phyloP scores from a whole-genome alignment of 2,329 filamentous ascomycete genomes.

The Emmonsia crescens region DNA sequence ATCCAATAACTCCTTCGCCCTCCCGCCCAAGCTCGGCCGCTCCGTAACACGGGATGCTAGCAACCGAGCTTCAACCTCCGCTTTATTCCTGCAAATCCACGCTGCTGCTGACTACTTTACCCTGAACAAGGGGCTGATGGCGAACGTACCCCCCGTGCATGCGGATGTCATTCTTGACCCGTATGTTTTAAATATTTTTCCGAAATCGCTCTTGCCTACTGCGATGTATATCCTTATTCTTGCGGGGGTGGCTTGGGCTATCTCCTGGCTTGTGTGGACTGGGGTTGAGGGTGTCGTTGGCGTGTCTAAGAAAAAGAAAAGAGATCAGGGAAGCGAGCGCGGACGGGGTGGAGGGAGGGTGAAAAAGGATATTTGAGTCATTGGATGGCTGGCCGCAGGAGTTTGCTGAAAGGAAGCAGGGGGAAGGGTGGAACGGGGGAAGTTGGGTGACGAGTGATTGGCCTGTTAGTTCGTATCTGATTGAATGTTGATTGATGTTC shows the following conservation, averaged over 20 bases:
- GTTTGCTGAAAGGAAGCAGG: background rate
- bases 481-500: background rate
- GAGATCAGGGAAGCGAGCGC: background rate
- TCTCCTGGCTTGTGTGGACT: conserved; percentile 37
- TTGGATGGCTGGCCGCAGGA: background rate
- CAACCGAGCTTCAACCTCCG: conserved; percentile 4
- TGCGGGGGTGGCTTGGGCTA: conserved; percentile 41
- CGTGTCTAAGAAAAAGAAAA: background rate
- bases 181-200: conserved; percentile 68
- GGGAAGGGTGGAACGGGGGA: background rate
- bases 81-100: conserved; percentile 62
- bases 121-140: conserved; percentile 63
- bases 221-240: conserved; percentile 56
- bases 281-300: background rate
- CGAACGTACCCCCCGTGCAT: conserved; percentile 57
- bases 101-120: conserved; percentile 81
- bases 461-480: background rate
- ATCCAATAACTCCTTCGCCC: conserved; percentile 1
- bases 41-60: background rate
- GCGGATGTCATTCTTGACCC: conserved; percentile 81
- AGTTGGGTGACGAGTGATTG: background rate
- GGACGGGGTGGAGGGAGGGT: background rate
- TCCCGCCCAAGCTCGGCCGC: conserved; percentile 1
- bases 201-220: conserved; percentile 64
- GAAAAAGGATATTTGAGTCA: background rate